These are phyloP conservation scores for Medicago arabica DNA, from an alignment of 306 rosid genomes.

Conservation along the genomic window DNA sequence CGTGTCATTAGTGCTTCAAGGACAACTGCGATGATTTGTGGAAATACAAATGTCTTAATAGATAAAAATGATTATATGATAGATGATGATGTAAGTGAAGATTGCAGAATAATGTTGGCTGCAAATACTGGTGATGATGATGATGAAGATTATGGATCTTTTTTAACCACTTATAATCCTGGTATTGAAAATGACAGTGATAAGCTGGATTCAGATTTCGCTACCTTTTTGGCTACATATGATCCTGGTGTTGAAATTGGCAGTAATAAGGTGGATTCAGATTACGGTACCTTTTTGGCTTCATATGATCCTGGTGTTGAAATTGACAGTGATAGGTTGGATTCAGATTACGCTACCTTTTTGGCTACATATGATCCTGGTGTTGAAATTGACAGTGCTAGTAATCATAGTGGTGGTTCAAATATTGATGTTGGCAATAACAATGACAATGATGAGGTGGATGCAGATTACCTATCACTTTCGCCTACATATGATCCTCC, in stretches of 20 bases:
- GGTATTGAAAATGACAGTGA: background rate
- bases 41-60: background rate
- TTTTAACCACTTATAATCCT: background rate
- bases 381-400: background rate
- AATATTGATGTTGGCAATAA: background rate
- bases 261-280: background rate
- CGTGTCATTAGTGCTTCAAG: constrained; percentile 3
- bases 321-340: background rate
- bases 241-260: background rate
- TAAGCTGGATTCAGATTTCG: background rate
- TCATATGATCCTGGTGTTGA: background rate
- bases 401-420: background rate
- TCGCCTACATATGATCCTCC: background rate
- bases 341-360: background rate
- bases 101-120: background rate
- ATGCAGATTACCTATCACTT: background rate
- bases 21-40: background rate
- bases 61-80: constrained; percentile 3
- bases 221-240: background rate
- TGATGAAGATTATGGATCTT: background rate
- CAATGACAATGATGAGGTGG: background rate
- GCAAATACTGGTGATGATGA: background rate
- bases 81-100: constrained; percentile 19
- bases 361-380: background rate
- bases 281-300: background rate